Evolutionary conservation across 1,284 basidiomycete genomes (phyloP), one percentile per base, ranked within the genome.

Genomic region (Ganoderma resinaceum): DNA sequence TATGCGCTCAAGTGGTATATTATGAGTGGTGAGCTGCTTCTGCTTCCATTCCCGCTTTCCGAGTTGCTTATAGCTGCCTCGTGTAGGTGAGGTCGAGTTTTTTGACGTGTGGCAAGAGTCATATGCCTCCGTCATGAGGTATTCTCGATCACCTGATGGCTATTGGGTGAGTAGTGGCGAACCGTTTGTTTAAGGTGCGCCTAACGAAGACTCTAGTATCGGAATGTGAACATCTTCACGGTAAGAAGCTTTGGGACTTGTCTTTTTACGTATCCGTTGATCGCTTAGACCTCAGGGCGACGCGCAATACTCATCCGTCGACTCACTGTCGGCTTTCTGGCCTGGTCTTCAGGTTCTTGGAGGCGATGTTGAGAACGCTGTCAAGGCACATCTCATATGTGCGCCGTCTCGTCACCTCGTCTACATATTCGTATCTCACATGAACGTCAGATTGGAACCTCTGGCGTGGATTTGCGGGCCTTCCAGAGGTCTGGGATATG

Each of bases 71-170:
- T 7, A 65, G 3, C 26, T 31, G 29, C n/a, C 46, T 16, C 58
- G 35, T 66, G 29, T 70, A 95, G 95, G 95, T 42, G 96, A 98
- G 70, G 85, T 92, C 40, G 90, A 93, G 74, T 97, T 95, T 77
- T 83, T 95, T 66, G 94, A 97, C 73, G 93, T 98, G n/a, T 98
- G 95, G 90, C 90, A 93, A 71, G 95, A 97, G 74, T 87, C 92
- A 6, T 97, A 97, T 75, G 90, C 93, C 8, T 90, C 95, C 7
- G 85, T 97, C 23, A 96, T 97, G 93, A 89, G 91, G 61, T 92
- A 96, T 75, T 85, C 93, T 4, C 85, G 96, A 66, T 88, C 93
- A 1, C 81, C 82, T 12, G 95, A 98, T 76, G 96, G 96, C 0
- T 95, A 95, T 78, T 95, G 93, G 90, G 96, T 97, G 23, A 33